phyloP scores from a whole-genome alignment of 2,329 filamentous ascomycete species.

The Phialocephala sp. region DNA sequence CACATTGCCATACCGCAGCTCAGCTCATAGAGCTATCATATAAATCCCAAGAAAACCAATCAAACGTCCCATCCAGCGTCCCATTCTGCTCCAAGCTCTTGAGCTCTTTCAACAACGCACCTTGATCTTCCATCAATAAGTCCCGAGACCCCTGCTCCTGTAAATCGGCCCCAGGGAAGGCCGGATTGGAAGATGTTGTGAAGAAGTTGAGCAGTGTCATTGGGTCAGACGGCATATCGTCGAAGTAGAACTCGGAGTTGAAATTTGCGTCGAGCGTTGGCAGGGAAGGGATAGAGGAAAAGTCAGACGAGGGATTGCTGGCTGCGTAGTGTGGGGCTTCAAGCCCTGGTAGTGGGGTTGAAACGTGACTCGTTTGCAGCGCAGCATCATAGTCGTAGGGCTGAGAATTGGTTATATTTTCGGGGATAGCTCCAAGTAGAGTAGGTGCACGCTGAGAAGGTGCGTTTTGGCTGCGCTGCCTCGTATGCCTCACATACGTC shows the following conservation, averaged over 20 bases:
- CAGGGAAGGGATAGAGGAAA: background rate
- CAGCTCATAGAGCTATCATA: background rate
- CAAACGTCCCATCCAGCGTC: constrained; percentile 20
- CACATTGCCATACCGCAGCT: background rate
- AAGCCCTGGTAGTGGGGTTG: background rate
- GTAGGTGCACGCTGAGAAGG: background rate
- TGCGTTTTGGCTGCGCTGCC: background rate
- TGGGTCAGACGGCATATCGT: constrained; percentile 15
- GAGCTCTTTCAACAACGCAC: constrained; percentile 11
- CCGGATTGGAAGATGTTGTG: background rate
- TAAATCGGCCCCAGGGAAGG: background rate
- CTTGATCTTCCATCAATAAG: background rate
- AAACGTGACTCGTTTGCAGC: background rate
- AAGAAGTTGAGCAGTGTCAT: constrained; percentile 17
- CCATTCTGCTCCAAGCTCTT: constrained; percentile 15
- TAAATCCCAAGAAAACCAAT: constrained; percentile 27
- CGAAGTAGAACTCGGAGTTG: background rate
- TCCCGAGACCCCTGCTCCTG: background rate
- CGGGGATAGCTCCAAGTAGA: background rate
- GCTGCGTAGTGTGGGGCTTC: background rate
- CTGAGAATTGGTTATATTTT: background rate
- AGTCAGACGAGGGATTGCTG: background rate
- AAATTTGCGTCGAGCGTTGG: background rate
- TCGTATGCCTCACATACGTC: constrained; percentile 20
- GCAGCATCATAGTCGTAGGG: background rate